These are phyloP conservation scores for Pezizomycotina sp. DNA, from an alignment of 2,329 filamentous ascomycete species.

Conservation along the genomic window DNA sequence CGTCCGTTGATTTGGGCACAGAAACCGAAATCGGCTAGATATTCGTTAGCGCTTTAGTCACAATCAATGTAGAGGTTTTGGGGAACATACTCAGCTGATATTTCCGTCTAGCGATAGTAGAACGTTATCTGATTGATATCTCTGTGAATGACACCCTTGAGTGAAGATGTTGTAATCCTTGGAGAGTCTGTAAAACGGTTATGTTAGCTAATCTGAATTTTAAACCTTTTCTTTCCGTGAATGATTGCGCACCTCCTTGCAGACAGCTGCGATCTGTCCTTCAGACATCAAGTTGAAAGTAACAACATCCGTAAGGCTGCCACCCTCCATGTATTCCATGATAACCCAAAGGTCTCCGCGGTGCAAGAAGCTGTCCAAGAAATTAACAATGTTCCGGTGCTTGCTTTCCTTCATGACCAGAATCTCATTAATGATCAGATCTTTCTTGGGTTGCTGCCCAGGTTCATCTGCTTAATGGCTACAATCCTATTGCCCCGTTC, in stretches of 20 bases:
- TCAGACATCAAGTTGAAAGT: conserved; percentile 99
- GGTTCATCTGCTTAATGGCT: conserved; percentile 98
- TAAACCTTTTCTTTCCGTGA: neutral
- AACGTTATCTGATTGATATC: conserved; percentile 99
- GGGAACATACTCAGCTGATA: conserved; percentile 62
- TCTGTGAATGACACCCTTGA: conserved; percentile 97
- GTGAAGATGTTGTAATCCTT: conserved; percentile 84
- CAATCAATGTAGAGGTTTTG: conserved; percentile 1
- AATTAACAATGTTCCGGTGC: conserved; percentile 97
- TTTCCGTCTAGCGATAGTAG: conserved; percentile 82
- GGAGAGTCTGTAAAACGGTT: conserved; percentile 45
- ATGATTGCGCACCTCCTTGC: conserved; percentile 48
- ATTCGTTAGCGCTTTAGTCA: conserved; percentile 26
- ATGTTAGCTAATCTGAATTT: neutral
- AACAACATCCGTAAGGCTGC: conserved; percentile 91
- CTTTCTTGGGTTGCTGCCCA: conserved; percentile 96
- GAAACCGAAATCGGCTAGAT: conserved; percentile 84
- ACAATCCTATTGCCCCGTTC: conserved; percentile 64
- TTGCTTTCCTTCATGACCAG: conserved; percentile 98
- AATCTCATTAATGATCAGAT: conserved; percentile 97
- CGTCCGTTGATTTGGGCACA: conserved; percentile 96
- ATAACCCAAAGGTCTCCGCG: conserved; percentile 91
- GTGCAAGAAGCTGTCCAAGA: conserved; percentile 90
- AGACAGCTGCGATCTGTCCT: conserved; percentile 89
- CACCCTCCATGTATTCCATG: conserved; percentile 99